Evolutionary conservation across 164 flowering plant genomes (phyloP), one percentile per base, ranked within the genome.

Genomic region (Litsea cubeba): DNA sequence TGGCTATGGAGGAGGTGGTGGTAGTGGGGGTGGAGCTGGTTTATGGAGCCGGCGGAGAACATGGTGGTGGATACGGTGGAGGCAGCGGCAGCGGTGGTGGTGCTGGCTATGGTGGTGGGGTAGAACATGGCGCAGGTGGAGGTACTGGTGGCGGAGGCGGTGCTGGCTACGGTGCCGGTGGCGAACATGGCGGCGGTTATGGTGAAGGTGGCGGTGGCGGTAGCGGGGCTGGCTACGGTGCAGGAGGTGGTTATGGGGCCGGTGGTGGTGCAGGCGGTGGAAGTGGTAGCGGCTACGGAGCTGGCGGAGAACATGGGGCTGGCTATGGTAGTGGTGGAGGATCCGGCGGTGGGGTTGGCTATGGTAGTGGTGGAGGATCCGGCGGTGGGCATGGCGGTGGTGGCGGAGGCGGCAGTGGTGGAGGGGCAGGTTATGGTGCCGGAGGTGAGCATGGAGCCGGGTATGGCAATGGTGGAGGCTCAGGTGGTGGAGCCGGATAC

Each of bases 11-110:
- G 70, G 72, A 65, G 86, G 85, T 4, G 62, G 65, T 64, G 82
- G 84, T 5, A 73, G 84, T 2, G 84, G 83, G n/a, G 79, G 77
- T 49, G 82, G 71, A 12, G 74, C 65, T 71, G 75, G 75, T 22
- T 22, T 60, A 62, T 62, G 70, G 75, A 0, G 77, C 58, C 15
- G 74, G 68, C 8, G 76, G 62, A 12, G 80, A 46, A 18, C 57
- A 46, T 28, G 62, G 50, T 26, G 78, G 69, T 57, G 74, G 74
- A 5, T 49, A 51, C 70, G 76, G 75, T 11, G 51, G 50, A 63
- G 79, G 81, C 22, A 62, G 26, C 4, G 80, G 76, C 7, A 50
- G 22, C 14, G 76, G 79, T 35, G 40, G 32, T 32, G 75, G 76
- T 2, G 18, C 24, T 3, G 85, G 83, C 20, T 71, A 49, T 26